These are phyloP conservation scores for Plasmodium berghei DNA, from an alignment of 169 alveolate species.

Conservation along the genomic window DNA sequence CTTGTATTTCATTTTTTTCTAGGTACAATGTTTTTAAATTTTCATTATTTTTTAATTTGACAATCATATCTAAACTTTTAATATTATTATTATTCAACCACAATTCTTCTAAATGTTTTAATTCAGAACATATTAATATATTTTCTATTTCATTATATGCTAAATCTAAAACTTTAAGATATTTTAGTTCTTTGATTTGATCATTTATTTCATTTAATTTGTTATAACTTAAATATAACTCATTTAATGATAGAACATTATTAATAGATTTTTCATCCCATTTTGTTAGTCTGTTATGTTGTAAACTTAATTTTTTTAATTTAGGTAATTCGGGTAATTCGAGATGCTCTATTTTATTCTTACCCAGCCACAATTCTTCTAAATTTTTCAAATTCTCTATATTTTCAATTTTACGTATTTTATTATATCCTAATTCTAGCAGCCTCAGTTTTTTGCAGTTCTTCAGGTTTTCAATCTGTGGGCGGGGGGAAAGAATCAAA, in stretches of 20 bases:
- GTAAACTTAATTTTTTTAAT: slow-evolving; percentile 85
- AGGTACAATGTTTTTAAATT: slow-evolving; percentile 84
- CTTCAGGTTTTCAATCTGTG: slow-evolving; percentile 80
- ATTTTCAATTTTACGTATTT: slow-evolving; percentile 86
- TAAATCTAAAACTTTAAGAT: slow-evolving; percentile 84
- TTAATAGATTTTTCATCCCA: slow-evolving; percentile 80
- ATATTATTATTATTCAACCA: slow-evolving; percentile 88
- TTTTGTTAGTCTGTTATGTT: slow-evolving; percentile 84
- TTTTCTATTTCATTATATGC: slow-evolving; percentile 83
- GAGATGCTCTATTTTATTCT: slow-evolving; percentile 88
- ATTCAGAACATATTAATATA: slow-evolving; percentile 77
- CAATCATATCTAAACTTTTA: slow-evolving; percentile 78
- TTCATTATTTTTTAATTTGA: slow-evolving; percentile 67
- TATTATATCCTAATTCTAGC: slow-evolving; percentile 91
- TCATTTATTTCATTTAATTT: slow-evolving; percentile 69
- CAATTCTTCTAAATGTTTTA: slow-evolving; percentile 83
- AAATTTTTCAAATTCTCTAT: slow-evolving; percentile 81
- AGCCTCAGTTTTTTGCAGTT: slow-evolving; percentile 81
- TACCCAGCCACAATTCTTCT: slow-evolving; percentile 91
- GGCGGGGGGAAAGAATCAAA: neutral
- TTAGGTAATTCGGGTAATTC: slow-evolving; percentile 80
- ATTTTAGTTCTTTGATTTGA: slow-evolving; percentile 5
- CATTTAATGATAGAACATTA: slow-evolving; percentile 78
- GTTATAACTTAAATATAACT: slow-evolving; percentile 87
- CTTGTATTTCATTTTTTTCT: slow-evolving; percentile 88